These are phyloP conservation scores for Daldinia eschscholtzii DNA, from an alignment of 2,329 filamentous ascomycete genomes.

Conservation along the genomic window DNA sequence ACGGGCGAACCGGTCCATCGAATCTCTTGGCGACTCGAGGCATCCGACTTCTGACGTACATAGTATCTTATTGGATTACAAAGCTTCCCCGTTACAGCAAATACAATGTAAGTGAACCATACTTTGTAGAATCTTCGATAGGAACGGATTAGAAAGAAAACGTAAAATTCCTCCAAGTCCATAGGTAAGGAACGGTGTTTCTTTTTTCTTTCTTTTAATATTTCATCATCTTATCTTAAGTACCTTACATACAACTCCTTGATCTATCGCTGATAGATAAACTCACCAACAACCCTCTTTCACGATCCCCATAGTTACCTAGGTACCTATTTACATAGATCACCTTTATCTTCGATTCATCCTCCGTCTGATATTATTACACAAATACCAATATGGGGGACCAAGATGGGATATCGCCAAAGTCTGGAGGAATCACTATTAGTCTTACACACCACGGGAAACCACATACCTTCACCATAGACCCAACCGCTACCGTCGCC, in stretches of 20 bases:
- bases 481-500: conserved; percentile 61
- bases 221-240: not conserved
- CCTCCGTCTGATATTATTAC: conserved; percentile 1
- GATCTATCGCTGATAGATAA: not conserved
- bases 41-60: conserved; percentile 41
- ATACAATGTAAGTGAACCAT: conserved; percentile 28
- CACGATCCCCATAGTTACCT: too few species aligned
- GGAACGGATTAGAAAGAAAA: not conserved
- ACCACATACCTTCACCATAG: conserved; percentile 60
- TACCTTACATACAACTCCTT: not conserved
- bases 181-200: conserved; percentile 18
- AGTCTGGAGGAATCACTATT: conserved; percentile 56
- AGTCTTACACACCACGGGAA: conserved; percentile 62
- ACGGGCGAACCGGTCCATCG: not conserved
- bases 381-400: conserved; percentile 39
- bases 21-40: conserved; percentile 32
- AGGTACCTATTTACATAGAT: not conserved
- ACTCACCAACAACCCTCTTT: not conserved
- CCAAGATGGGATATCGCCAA: conserved; percentile 22
- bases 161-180: conserved; percentile 1
- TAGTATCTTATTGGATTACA: conserved; percentile 54
- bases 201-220: not conserved
- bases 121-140: conserved; percentile 47
- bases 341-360: conserved; percentile 5
- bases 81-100: conserved; percentile 52